Evolutionary conservation across 371 early-diverging fungal genomes (phyloP).

Genomic region (Dichotomocladium elegans): DNA sequence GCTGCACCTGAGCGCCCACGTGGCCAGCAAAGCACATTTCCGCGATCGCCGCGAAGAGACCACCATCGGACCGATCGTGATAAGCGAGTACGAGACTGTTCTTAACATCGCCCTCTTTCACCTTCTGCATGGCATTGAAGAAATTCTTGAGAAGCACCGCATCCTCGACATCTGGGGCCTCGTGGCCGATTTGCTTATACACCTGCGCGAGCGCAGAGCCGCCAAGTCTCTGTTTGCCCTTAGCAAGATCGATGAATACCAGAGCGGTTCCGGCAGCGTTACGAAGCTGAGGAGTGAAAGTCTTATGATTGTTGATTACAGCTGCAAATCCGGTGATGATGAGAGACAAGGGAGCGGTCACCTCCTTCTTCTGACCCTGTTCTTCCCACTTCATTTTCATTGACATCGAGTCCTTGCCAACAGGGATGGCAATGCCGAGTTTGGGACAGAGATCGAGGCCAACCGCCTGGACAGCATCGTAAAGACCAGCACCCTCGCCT

Average conservation of each 20-base stretch:
- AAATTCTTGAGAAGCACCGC: conserved; percentile 66
- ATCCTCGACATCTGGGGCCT: conserved; percentile 86
- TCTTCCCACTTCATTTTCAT: conserved; percentile 93
- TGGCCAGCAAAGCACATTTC: conserved; percentile 97
- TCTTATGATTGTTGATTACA: conserved; percentile 77
- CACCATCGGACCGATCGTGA: conserved; percentile 97
- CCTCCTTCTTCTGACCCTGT: conserved; percentile 48
- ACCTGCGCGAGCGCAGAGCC: conserved; percentile 93
- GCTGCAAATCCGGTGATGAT: conserved; percentile 91
- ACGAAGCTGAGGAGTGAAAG: conserved; percentile 84
- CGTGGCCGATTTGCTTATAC: conserved; percentile 79
- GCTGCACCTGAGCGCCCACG: conserved; percentile 69
- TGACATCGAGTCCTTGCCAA: conserved; percentile 98
- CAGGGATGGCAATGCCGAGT: conserved; percentile 92
- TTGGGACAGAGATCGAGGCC: conserved; percentile 91
- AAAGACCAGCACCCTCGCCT: conserved; percentile 92
- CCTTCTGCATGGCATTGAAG: conserved; percentile 72
- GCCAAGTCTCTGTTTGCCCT: conserved; percentile 84
- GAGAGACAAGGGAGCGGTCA: conserved; percentile 86
- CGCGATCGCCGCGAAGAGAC: conserved; percentile 80
- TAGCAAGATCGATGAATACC: conserved; percentile 81
- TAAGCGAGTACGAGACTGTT: conserved; percentile 78
- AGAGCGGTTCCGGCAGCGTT: conserved; percentile 55
- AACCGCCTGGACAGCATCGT: conserved; percentile 90
- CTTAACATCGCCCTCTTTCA: conserved; percentile 27